Percentiles rank a stretch among this genome's conserved stretches.
These are phyloP conservation scores for Hanseniaspora clermontiae DNA, from an alignment of 805 yeast genomes.

Conservation along the genomic window DNA sequence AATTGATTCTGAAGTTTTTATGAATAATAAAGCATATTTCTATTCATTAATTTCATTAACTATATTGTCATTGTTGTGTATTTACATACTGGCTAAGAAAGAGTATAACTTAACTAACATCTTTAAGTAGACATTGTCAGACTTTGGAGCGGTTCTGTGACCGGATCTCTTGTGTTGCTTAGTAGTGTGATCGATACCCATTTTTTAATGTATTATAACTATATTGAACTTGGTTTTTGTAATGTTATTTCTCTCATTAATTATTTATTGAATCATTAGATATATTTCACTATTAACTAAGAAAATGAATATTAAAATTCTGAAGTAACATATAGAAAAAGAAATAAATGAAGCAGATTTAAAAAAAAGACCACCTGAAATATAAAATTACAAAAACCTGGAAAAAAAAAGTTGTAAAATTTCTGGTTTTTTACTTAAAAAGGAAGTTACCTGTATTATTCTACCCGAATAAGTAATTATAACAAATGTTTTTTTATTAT, in stretches of 20 bases:
- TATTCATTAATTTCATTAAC: not conserved
- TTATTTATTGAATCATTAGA: no score
- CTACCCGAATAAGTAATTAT: no score
- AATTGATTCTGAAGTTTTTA: not conserved
- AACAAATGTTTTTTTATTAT: no score
- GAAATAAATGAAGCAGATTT: no score
- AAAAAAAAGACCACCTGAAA: no score
- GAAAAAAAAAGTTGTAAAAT: no score
- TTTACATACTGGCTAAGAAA: slow-evolving; percentile 95
- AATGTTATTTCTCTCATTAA: not conserved
- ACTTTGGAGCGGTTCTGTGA: slow-evolving; percentile 98
- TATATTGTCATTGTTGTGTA: not conserved
- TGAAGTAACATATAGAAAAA: no score
- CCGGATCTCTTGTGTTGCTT: slow-evolving; percentile 93
- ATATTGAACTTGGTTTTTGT: slow-evolving; percentile 11
- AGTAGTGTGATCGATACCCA: slow-evolving; percentile 96
- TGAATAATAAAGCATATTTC: not conserved
- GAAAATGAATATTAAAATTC: no score
- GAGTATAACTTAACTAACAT: slow-evolving; percentile 95
- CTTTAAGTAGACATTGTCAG: slow-evolving; percentile 97
- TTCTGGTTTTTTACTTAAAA: no score
- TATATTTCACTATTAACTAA: no score
- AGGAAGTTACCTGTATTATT: no score
- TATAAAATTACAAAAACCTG: no score
- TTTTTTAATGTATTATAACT: slow-evolving; percentile 27